Evolutionary conservation across 345 rosid genomes (phyloP), one percentile per base, ranked within the genome.

Genomic region (sweet orange (Citrus sinensis)): DNA sequence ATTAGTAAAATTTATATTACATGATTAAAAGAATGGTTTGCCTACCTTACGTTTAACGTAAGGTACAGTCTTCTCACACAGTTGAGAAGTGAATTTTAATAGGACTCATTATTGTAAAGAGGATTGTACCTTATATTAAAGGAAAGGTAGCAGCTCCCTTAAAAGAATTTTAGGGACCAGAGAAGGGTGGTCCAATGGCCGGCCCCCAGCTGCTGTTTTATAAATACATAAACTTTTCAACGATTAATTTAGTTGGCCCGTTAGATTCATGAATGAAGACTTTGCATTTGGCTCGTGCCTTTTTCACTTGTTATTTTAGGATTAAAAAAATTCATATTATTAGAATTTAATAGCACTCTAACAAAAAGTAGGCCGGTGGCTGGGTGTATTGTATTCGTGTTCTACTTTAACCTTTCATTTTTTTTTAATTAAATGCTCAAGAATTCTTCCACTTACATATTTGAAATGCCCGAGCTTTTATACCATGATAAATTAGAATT

Each of bases 251-350:
- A 32, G 5, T 65, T 7, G 60, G 20, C n/a, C 7, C 7, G 6
- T 76, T 7, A 66, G 63, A 66, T 76, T 60, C 78, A 76, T 76
- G 78, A 76, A 76, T 34, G 78, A 22, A 32, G 54, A 42, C 39
- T n/a, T 54, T 27, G 46, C 9, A 62, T 39, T 73, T 74, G 77
- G 42, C 77, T 40, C 37, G 19, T 20, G 49, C 9, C 22, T 17
- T 54, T 1, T 54, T 17, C 22, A 54, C 58, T 54, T 54, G 58
- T 54, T 22, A 16, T 16, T 54, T 54, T 54, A 54, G 58, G 58
- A 19, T 16, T 16, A 54, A 54, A 54, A 16, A 4, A 54, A 5
- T 1, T 5, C 22, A 54, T 54, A 54, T 16, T 54, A 17, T 19
- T 1, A 5, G n/a, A 54, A 17, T 1, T 16, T 54, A 54, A 54